Percentiles rank a stretch among this genome's conserved stretches.
These are phyloP conservation scores for Phoma sp. DNA, from an alignment of 2,329 filamentous ascomycete species.

Conservation along the genomic window DNA sequence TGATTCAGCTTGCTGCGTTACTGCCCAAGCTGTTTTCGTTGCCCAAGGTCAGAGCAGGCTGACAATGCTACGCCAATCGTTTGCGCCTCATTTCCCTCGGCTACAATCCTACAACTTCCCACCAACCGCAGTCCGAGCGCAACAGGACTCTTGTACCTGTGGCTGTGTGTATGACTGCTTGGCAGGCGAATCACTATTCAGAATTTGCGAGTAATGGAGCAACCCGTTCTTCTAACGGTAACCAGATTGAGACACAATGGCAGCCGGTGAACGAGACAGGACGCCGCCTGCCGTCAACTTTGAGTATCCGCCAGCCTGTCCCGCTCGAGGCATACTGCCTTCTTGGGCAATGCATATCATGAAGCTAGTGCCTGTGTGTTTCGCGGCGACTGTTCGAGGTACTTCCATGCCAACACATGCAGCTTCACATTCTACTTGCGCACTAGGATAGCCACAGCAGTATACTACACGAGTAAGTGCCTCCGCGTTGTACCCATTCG, in stretches of 20 bases:
- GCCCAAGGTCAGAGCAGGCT: constrained; percentile 32
- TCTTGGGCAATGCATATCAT: neutral
- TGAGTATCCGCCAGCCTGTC: neutral
- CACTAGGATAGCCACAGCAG: neutral
- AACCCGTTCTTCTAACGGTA: neutral
- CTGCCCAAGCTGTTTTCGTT: constrained; percentile 20
- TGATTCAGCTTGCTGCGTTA: constrained; percentile 11
- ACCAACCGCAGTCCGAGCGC: neutral
- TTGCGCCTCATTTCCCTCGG: constrained; percentile 23
- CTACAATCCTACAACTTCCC: constrained; percentile 21
- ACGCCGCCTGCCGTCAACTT: neutral
- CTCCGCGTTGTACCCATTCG: neutral
- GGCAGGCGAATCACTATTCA: neutral
- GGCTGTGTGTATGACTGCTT: neutral
- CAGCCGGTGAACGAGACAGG: neutral
- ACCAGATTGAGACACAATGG: neutral
- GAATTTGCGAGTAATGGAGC: neutral
- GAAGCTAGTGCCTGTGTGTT: neutral
- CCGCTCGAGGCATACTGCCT: neutral
- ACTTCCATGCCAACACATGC: neutral
- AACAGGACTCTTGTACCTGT: neutral
- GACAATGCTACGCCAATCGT: constrained; percentile 31
- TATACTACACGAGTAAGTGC: neutral
- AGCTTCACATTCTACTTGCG: neutral
- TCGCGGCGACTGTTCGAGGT: neutral